Evolutionary conservation across 2,329 filamentous ascomycete genomes (phyloP), one percentile per base, ranked within the genome.

Genomic region (Monilinia polystroma): DNA sequence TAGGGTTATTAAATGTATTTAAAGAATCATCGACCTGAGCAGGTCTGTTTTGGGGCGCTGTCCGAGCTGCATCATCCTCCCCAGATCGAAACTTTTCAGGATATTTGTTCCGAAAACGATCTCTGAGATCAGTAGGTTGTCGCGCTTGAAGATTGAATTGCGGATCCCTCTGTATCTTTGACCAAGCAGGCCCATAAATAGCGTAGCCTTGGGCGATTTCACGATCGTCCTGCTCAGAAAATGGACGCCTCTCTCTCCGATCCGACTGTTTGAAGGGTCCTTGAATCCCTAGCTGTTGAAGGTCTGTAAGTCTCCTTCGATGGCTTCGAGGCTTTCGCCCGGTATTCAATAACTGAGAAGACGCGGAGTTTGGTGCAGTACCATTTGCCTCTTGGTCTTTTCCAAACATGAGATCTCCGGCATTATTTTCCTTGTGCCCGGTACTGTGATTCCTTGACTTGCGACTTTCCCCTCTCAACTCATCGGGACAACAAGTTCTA

Each of bases 21-120:
- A 20, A 38, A 16, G 52, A 38, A 20, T 63, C 62, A 20, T 60
- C 67, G 3, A 26, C n/a, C 23, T 11, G 38, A 43, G 45, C 35
- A 43, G 35, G 29, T n/a, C n/a, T 54, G n/a, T 60, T 66, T 16
- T 29, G 54, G 29, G 51, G 35, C 41, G 23, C 57, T 62, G 64
- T 63, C 43, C 20, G 29, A 29, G 45, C 18, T 11, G 23, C 32
- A n/a, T 35, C 32, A 18, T 57, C 53, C 14, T 65, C 63, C 14
- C 49, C 47, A 18, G 56, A 59, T 29, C 70, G 82, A 80, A 67
- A 88, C 43, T 85, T 82, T 18, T 82, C 82, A 3, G 85, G 84
- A 70, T 87, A 87, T 71, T 87, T 88, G 76, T 89, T 89, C 54
- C 87, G 82, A 43, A 88, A 81, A 29, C 87, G 81, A 70, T 89